Evolutionary conservation across 805 yeast genomes (phyloP).

Genomic region (Hanseniaspora osmophila): DNA sequence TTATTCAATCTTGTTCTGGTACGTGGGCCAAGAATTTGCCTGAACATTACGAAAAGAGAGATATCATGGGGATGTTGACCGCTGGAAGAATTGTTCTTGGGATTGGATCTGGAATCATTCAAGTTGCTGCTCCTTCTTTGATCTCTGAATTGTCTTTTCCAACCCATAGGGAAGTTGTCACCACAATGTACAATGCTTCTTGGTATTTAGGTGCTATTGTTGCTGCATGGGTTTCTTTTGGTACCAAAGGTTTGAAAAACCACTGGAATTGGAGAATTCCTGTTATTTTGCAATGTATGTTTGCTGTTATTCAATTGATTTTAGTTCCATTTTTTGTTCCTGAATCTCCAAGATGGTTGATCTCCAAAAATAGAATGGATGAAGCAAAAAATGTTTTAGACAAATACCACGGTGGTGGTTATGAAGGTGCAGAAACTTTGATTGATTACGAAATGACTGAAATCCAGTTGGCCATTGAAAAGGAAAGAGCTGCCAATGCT

Average conservation of each 20-base stretch:
- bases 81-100: conserved; percentile 37
- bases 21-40: conserved; percentile 20
- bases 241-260: conserved; percentile 4
- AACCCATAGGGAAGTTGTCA: conserved; percentile 26
- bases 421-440: background rate
- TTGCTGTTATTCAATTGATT: conserved; percentile 14
- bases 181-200: conserved; percentile 34
- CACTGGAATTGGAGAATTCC: conserved; percentile 42
- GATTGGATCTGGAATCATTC: conserved; percentile 29
- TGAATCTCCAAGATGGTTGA: conserved; percentile 35
- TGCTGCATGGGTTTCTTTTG: conserved; percentile 31
- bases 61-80: conserved; percentile 24
- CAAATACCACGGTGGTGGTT: conserved; percentile 2
- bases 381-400: conserved; percentile 29
- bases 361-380: conserved; percentile 28
- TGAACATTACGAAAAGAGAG: conserved; percentile 26
- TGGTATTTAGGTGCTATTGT: conserved; percentile 43
- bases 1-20: conserved; percentile 8
- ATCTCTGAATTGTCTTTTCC: conserved; percentile 40
- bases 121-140: conserved; percentile 33
- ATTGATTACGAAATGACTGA: conserved; percentile 3
- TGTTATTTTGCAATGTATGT: conserved; percentile 33
- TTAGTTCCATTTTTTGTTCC: conserved; percentile 20
- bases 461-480: conserved; percentile 26
- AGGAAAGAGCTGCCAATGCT: conserved; percentile 23